These are phyloP conservation scores for Leishmania tarentolae DNA, from an alignment of 208 protist genomes.

Conservation along the genomic window DNA sequence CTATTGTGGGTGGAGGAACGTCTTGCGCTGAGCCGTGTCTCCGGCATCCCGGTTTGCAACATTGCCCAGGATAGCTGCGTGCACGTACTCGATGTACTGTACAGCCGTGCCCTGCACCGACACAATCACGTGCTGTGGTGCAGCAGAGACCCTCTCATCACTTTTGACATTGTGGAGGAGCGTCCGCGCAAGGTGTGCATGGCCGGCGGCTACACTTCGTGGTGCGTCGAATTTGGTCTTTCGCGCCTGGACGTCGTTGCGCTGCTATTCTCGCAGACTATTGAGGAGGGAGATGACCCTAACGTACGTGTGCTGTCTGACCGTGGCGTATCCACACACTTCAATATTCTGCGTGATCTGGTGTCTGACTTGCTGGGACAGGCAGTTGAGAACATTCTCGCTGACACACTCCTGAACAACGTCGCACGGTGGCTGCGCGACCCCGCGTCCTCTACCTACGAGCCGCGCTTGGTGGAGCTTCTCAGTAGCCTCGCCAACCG, in stretches of 20 bases:
- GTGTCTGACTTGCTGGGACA: slow-evolving; percentile 81
- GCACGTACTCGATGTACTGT: slow-evolving; percentile 87
- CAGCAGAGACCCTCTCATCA: slow-evolving; percentile 59
- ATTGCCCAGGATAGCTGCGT: slow-evolving; percentile 85
- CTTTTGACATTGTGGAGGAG: slow-evolving; percentile 82
- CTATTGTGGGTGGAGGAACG: slow-evolving; percentile 85
- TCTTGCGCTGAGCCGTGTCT: slow-evolving; percentile 74
- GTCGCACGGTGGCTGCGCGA: slow-evolving; percentile 89
- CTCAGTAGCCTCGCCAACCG: slow-evolving; percentile 78
- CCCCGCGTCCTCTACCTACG: slow-evolving; percentile 76
- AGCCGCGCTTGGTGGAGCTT: slow-evolving; percentile 83
- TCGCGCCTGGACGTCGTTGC: slow-evolving; percentile 88
- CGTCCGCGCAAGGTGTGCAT: slow-evolving; percentile 79
- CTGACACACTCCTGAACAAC: slow-evolving; percentile 75
- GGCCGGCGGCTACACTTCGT: slow-evolving; percentile 77
- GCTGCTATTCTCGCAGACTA: slow-evolving; percentile 88
- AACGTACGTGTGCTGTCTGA: slow-evolving; percentile 73
- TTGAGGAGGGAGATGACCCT: slow-evolving; percentile 87
- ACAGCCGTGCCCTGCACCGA: slow-evolving; percentile 70
- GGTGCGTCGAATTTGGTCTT: slow-evolving; percentile 88
- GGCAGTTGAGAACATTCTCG: slow-evolving; percentile 60
- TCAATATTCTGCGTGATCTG: slow-evolving; percentile 91
- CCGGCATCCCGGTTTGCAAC: slow-evolving; percentile 88
- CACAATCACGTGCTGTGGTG: slow-evolving; percentile 84
- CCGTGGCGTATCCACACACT: slow-evolving; percentile 85